These are phyloP conservation scores for Daldinia childiae DNA, from an alignment of 495 filamentous ascomycete species.

Conservation along the genomic window DNA sequence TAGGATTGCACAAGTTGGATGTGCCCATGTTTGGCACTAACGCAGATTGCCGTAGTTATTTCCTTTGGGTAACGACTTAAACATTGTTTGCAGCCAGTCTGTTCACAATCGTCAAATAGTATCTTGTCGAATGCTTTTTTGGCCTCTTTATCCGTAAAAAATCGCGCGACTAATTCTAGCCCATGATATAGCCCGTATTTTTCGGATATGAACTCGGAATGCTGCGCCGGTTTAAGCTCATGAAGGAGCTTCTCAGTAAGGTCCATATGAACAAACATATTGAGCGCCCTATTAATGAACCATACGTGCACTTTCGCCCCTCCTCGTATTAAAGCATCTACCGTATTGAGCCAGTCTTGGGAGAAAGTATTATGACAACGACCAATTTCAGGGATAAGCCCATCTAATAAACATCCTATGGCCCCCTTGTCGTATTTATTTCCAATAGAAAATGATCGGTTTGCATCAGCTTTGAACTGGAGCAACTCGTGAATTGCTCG, in stretches of 20 bases:
- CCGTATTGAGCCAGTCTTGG: constrained; percentile 11
- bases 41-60: background rate
- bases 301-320: background rate
- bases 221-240: background rate
- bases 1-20: constrained; percentile 17
- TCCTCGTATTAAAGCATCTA: constrained; percentile 14
- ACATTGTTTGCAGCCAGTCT: constrained; percentile 6
- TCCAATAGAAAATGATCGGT: background rate
- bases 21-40: constrained; percentile 5
- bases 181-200: background rate
- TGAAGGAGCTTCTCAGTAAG: constrained; percentile 10
- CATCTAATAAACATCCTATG: background rate
- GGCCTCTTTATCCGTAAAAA: constrained; percentile 12
- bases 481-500: constrained; percentile 22
- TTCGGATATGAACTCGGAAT: background rate
- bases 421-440: background rate
- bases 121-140: constrained; percentile 12
- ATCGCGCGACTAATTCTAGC: background rate
- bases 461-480: constrained; percentile 7
- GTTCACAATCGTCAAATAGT: constrained; percentile 13
- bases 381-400: too few relatives aligned
- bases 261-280: constrained; percentile 4
- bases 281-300: background rate
- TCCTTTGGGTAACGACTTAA: background rate
- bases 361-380: constrained; percentile 7